Percentiles rank a stretch among this genome's conserved stretches.
phyloP scores from a whole-genome alignment of 1,139 yeast species.

The Sugiyamaella sp. region DNA sequence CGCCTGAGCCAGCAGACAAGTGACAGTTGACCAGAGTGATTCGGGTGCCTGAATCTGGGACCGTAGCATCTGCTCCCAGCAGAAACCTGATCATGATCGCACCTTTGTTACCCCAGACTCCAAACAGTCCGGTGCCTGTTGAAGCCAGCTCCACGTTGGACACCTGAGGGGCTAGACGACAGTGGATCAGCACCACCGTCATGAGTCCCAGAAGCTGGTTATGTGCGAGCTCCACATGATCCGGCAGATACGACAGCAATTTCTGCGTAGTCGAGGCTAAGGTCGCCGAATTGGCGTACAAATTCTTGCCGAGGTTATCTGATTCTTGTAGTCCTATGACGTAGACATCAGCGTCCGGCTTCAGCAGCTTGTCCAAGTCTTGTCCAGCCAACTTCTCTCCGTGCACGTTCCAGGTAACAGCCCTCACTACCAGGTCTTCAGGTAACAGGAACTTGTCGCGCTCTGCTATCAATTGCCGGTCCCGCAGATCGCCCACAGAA shows the following conservation, averaged over 20 bases:
- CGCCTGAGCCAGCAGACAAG: conserved; percentile 70
- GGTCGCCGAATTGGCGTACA: conserved; percentile 49
- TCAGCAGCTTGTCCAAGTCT: conserved; percentile 33
- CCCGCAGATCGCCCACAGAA: conserved; percentile 13
- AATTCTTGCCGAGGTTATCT: conserved; percentile 51
- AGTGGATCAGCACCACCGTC: conserved; percentile 46
- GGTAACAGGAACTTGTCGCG: conserved; percentile 3
- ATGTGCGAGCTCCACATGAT: conserved; percentile 41
- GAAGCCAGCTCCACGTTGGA: conserved; percentile 46
- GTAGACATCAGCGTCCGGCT: conserved; percentile 38
- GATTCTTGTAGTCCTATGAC: conserved; percentile 56
- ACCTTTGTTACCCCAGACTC: conserved; percentile 65
- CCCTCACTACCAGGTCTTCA: conserved; percentile 31
- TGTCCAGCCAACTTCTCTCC: conserved; percentile 44
- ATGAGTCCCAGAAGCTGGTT: conserved; percentile 55
- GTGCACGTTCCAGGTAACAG: conserved; percentile 53
- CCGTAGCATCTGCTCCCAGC: conserved; percentile 39
- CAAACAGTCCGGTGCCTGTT: conserved; percentile 57
- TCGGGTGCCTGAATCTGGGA: conserved; percentile 47
- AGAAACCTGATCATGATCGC: conserved; percentile 48
- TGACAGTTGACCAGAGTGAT: conserved; percentile 64
- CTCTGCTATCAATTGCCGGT: conserved; percentile 14
- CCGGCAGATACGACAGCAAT: conserved; percentile 38
- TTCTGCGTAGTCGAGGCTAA: conserved; percentile 45
- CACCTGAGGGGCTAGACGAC: conserved; percentile 44